Percentiles rank a stretch among this genome's conserved stretches.
Conservation (phyloP, 306 rosid genomes). For the Echinosophora koreensis region DNA sequence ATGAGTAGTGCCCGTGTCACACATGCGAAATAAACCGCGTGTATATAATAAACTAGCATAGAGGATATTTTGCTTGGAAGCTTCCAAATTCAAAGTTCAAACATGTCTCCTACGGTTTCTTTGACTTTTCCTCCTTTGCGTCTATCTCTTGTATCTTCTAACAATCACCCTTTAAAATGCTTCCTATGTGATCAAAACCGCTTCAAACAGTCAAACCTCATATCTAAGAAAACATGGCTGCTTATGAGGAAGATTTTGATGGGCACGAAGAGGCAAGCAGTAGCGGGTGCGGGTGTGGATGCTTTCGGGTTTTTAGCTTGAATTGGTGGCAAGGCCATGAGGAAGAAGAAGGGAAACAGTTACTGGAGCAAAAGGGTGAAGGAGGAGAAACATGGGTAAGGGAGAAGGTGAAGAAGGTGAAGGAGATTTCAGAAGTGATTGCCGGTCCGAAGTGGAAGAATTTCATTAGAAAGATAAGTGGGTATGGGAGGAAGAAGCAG, state of each 20-base stretch:
- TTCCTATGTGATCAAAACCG: constrained; percentile 10
- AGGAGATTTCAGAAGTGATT: constrained; percentile 64
- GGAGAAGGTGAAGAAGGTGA: constrained; percentile 56
- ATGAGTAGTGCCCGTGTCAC: neutral
- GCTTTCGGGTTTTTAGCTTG: constrained; percentile 52
- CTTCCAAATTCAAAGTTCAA: constrained; percentile 43
- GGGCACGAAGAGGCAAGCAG: constrained; percentile 45
- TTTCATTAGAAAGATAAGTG: constrained; percentile 71
- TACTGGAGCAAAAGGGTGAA: constrained; percentile 41
- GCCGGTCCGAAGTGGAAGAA: constrained; percentile 87
- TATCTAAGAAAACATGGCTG: constrained; percentile 48
- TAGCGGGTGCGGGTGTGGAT: constrained; percentile 59
- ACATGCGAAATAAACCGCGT: constrained; percentile 22
- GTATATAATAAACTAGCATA: neutral
- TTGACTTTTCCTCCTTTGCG: constrained; percentile 48
- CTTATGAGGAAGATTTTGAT: constrained; percentile 38
- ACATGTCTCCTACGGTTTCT: constrained; percentile 43
- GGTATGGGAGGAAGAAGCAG: constrained; percentile 45
- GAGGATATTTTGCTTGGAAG: constrained; percentile 42
- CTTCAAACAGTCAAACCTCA: constrained; percentile 1
- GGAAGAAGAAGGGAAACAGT: constrained; percentile 29
- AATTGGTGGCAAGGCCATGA: constrained; percentile 40
- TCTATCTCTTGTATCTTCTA: neutral
- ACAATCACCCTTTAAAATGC: constrained; percentile 31
- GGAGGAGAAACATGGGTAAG: constrained; percentile 56